Base-by-base conservation (phyloP, 148 eudicot species). In the Oxyria digyna region DNA sequence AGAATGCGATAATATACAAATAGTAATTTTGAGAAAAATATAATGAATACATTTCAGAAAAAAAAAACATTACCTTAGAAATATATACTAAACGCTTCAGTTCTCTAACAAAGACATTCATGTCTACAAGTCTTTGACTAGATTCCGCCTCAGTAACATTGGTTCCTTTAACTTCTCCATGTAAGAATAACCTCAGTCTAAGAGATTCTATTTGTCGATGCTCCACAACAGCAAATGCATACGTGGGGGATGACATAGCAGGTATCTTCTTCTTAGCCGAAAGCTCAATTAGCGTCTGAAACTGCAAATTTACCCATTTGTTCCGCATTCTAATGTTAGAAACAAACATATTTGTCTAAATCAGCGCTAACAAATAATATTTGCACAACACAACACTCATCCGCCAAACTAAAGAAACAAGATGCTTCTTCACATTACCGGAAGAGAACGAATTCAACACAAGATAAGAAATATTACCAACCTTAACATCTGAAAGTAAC, bases 161-260 rank as follows among this genome's bases (percentile, higher is more conserved):
- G 42, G 46, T 71, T 48, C 78, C 72, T 67, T 77, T 82, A 45
- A 86, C 74, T 76, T 92, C 96, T 76, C 88, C 91, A 24, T 68
- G 75, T 59, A 93, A 80, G 48, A 81, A 74, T 84, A 87, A 73
- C 75, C 95, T 81, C n/a, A 89, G 80, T 68, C 77, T 85, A 73
- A 86, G 79, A 69, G 67, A 68, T 55, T 62, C 84, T 59, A 50
- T 62, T 42, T 79, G 88, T 62, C 87, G 88, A 75, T 89, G 85
- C 81, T 93, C 96, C 72, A 90, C 96, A 68, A 86, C 62, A 21
- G 88, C 96, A 87, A 89, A 93, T 1, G 92, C 98, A 69, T 87
- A 92, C 18, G 79, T 74, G 9, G 41, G 3, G 15, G 71, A 76
- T 69, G 87, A 82, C 69, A 64, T 67, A 59, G 65, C 48, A 27